These are phyloP conservation scores for Termitomyces sp. DNA, from an alignment of 1,284 basidiomycete genomes.

Conservation along the genomic window DNA sequence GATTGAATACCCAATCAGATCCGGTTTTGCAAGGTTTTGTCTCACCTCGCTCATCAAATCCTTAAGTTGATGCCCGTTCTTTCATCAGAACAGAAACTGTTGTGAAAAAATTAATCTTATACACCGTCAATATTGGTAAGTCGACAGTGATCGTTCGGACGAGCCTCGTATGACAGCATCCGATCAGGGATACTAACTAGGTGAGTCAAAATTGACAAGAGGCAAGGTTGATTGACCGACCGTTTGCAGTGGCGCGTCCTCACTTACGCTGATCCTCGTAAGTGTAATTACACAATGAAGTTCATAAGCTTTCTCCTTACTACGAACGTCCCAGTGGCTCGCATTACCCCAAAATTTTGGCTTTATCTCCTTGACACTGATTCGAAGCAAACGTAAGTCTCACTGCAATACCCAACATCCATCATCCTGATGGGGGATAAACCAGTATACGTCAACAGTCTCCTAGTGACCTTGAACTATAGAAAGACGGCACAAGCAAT, in stretches of 20 bases:
- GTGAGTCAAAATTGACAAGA: neutral
- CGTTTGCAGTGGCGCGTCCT: conserved; percentile 6
- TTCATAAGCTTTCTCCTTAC: neutral
- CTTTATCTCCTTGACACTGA: conserved; percentile 10
- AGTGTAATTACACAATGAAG: neutral
- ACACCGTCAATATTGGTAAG: conserved; percentile 12
- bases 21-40: conserved; percentile 9
- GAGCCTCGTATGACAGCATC: neutral
- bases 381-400: conserved; percentile 9
- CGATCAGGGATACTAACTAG: conserved; percentile 7
- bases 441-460: conserved; percentile 11
- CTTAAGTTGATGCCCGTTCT: too few relatives aligned
- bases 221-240: neutral
- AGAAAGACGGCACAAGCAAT: conserved; percentile 8
- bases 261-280: conserved; percentile 10
- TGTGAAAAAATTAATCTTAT: conserved; percentile 11
- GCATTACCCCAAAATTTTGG: conserved; percentile 11
- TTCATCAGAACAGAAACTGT: conserved; percentile 8
- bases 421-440: neutral
- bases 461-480: conserved; percentile 12
- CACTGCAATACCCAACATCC: neutral
- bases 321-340: neutral
- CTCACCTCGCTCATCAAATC: neutral
- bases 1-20: neutral
- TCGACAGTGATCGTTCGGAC: too few relatives aligned